Evolutionary conservation across 768 basidiomycete species (phyloP), one percentile per base, ranked within the genome.

Genomic region (Paxillus ammoniavirescens): DNA sequence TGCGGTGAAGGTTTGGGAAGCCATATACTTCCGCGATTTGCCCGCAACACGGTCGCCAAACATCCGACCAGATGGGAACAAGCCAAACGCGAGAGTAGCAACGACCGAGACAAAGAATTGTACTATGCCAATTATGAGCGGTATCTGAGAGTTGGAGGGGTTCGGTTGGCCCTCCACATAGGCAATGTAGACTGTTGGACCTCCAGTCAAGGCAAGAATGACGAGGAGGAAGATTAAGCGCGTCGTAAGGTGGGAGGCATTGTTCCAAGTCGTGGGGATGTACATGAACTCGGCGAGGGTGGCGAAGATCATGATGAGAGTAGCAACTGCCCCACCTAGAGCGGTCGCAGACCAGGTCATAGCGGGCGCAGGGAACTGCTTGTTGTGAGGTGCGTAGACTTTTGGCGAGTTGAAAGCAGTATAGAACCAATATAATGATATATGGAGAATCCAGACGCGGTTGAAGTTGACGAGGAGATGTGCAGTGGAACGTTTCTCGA

Each of bases 391-490:
- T 2, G 90, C 86, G 67, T 98, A 99, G 56, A 98, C 86, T 61
- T 81, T 85, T 8, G 95, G 94, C 0, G 94, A 91, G 75, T 98
- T 94, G 81, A 87, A 97, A n/a, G 97, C 86, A 8, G 96, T 98
- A 75, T 93, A 98, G 75, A 93, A 98, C 84, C 91, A 99, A 77
- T 86, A 98, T 49, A 96, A 73, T 8, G 94, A 81, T 54, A 99
- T 78, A 67, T 99, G 97, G 52, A 96, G 78, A 63, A 99, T 93
- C 97, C 97, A 99, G 66, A 99, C 82, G 38, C 97, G 93, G 73
- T 99, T 99, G 77, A 99, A 99, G 75, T 99, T 98, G 79, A 98
- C 93, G 58, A 98, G 81, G 36, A 98, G 82, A 73, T 99, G 97
- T 13, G 88, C 86, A 54, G 80, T 81, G 40, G 96, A 97, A 18